Conservation (phyloP, 441 rosid species). For the Melastoma candidum region DNA sequence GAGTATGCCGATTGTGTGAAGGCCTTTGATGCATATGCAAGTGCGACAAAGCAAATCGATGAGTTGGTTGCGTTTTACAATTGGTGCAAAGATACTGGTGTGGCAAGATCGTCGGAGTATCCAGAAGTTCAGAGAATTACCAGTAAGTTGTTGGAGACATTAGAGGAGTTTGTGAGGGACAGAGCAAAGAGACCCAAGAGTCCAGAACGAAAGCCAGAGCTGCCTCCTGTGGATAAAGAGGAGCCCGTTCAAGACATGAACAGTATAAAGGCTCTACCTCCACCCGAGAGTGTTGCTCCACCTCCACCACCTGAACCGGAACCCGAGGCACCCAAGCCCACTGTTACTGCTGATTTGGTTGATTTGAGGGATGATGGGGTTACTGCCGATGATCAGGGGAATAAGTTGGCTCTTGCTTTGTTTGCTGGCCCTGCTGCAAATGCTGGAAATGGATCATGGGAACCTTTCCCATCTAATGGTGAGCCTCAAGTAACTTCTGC, state of each 20-base stretch:
- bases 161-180: constrained; percentile 45
- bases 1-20: constrained; percentile 43
- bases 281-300: constrained; percentile 36
- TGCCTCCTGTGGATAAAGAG: constrained; percentile 22
- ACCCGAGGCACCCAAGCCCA: constrained; percentile 22
- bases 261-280: constrained; percentile 49
- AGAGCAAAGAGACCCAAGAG: constrained; percentile 32
- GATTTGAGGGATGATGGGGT: constrained; percentile 38
- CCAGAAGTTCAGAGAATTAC: constrained; percentile 53
- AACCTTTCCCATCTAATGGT: constrained; percentile 39
- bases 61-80: constrained; percentile 40
- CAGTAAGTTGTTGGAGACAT: constrained; percentile 36
- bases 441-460: constrained; percentile 40
- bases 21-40: constrained; percentile 40
- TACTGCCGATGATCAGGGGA: constrained; percentile 52
- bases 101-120: constrained; percentile 51
- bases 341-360: constrained; percentile 34
- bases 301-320: constrained; percentile 23
- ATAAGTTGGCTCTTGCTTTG: constrained; percentile 46
- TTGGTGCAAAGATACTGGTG: constrained; percentile 55
- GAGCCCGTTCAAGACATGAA: constrained; percentile 33
- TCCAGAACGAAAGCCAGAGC: constrained; percentile 35
- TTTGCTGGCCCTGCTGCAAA: constrained; percentile 32
- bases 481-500: constrained; percentile 48
- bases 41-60: constrained; percentile 48